These are phyloP conservation scores for Hypoxylon cercidicola DNA, from an alignment of 495 filamentous ascomycete species.

Conservation along the genomic window DNA sequence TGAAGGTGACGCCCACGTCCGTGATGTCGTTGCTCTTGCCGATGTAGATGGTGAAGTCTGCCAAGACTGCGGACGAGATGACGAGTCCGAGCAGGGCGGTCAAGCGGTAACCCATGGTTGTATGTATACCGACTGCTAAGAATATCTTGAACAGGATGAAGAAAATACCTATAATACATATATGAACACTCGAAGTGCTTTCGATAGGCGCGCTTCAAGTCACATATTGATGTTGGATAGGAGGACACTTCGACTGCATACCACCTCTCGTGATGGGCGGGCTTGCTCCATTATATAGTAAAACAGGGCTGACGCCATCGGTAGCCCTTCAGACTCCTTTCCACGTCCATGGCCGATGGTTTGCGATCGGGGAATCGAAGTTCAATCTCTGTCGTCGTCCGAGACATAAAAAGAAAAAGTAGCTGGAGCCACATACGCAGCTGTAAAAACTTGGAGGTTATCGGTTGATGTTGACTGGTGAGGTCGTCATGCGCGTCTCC, in stretches of 20 bases:
- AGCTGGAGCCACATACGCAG: constrained; percentile 32
- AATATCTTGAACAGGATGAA: not conserved
- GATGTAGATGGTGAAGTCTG: constrained; percentile 31
- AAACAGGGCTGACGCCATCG: not conserved
- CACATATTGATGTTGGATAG: not conserved
- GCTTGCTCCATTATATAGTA: not conserved
- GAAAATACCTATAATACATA: no score
- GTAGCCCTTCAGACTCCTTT: not conserved
- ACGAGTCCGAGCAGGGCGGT: not conserved
- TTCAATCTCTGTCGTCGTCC: not conserved
- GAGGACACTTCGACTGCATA: not conserved
- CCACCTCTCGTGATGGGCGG: not conserved
- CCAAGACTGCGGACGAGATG: not conserved
- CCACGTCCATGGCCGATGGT: not conserved
- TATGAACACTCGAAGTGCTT: not conserved
- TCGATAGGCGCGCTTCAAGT: not conserved
- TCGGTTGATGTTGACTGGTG: not conserved
- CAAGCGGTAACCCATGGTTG: constrained; percentile 5
- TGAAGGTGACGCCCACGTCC: constrained; percentile 31
- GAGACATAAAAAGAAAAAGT: not conserved
- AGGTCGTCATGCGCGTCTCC: constrained; percentile 1
- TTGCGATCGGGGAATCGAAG: constrained; percentile 2
- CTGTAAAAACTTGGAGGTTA: not conserved
- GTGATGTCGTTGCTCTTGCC: constrained; percentile 35
- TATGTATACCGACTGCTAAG: not conserved